Base-by-base conservation (phyloP, 129 eudicot species). In the Saposhnikovia divaricata region DNA sequence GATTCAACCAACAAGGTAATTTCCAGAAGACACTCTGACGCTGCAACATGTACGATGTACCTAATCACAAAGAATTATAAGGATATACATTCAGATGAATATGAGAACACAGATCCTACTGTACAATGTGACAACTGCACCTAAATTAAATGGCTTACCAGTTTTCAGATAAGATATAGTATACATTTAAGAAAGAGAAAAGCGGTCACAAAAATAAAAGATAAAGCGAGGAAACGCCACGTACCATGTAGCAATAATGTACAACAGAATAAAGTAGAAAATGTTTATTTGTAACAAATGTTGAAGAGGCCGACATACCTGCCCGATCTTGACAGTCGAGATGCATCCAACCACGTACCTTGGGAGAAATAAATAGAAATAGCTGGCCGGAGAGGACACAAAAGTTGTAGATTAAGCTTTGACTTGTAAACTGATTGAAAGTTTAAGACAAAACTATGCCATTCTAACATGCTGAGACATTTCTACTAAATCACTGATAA, bases 41-140 rank as follows among this genome's bases (percentile, higher is more conserved):
- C 97, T 68, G 96, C 92, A 39, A 95, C 43, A 77, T 95, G 98
- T 79, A 95, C 97, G n/a, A n/a, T n/a, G n/a, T n/a, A n/a, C n/a
- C 97, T 95, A 89, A 84, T 48, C 18, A 25, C 74, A 15, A 23
- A 0, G 25, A 69, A 15, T 4, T n/a, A n/a, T n/a, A 14, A 75
- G 19, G 40, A 73, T 53, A 39, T 10, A 18, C 10, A 15, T 53
- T 34, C 47, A 47, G 37, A 74, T 44, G 21, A 43, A 43, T 25
- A 63, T 27, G 18, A 31, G 1, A 27, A 27, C 34, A 27, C 15
- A 63, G 34, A n/a, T 63, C 18, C 1, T 63, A 25, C 71, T 27
- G 18, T 63, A 2, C 15, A 66, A 66, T 31, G 42, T 28, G 9
- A 14, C 42, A 27, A 31, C 34, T 59, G 14, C 27, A n/a, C 39